phyloP scores from a whole-genome alignment of 768 basidiomycete species.

The Boletus pseudo-olivaceus region DNA sequence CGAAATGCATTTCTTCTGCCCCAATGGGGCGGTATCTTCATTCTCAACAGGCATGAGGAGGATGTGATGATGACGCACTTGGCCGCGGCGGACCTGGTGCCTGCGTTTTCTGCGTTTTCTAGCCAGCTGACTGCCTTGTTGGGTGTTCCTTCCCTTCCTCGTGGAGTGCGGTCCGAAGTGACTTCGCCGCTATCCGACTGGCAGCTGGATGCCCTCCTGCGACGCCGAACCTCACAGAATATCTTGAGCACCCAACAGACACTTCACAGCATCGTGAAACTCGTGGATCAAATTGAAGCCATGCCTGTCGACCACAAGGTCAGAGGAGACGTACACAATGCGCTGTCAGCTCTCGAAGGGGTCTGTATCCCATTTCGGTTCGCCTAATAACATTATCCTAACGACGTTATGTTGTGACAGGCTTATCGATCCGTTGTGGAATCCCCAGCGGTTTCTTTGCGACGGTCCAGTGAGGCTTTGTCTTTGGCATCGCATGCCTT shows the following conservation, averaged over 20 bases:
- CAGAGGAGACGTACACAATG: conserved; percentile 61
- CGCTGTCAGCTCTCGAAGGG: conserved; percentile 69
- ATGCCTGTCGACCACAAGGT: conserved; percentile 90
- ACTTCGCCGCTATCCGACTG: conserved; percentile 51
- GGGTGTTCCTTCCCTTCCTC: conserved; percentile 66
- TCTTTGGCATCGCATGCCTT: conserved; percentile 80
- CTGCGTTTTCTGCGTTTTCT: conserved; percentile 61
- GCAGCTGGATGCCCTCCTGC: conserved; percentile 79
- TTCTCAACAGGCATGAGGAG: conserved; percentile 55
- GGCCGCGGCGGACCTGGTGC: conserved; percentile 43
- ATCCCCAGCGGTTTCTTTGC: conserved; percentile 39
- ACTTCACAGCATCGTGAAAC: conserved; percentile 73
- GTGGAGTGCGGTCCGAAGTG: conserved; percentile 35
- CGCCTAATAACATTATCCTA: neutral
- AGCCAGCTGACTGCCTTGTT: conserved; percentile 76
- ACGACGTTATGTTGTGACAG: conserved; percentile 16
- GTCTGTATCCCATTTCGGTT: conserved; percentile 39
- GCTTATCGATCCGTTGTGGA: conserved; percentile 19
- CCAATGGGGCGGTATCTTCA: conserved; percentile 89
- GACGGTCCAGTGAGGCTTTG: conserved; percentile 59
- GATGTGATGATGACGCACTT: conserved; percentile 23
- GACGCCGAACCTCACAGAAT: conserved; percentile 69
- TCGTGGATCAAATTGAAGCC: conserved; percentile 82
- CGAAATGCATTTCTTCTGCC: conserved; percentile 82
- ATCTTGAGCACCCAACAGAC: conserved; percentile 66